Base-by-base conservation (phyloP, 768 basidiomycete genomes). In the Panellus pusillus region DNA sequence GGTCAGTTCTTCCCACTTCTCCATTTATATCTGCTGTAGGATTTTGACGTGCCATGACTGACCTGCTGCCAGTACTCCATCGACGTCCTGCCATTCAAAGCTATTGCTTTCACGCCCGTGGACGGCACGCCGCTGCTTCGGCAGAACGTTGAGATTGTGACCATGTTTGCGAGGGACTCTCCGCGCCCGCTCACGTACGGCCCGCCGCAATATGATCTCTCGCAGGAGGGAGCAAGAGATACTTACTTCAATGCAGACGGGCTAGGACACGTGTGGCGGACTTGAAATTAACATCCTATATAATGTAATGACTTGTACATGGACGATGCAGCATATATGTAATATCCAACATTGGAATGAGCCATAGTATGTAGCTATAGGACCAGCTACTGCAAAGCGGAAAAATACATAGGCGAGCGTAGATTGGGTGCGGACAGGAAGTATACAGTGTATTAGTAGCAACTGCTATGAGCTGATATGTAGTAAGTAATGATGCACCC, bases 81-180 rank as follows among this genome's bases (percentile, higher is more conserved):
- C 36, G 62, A 59, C 17, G 50, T 63, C n/a, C 44, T 61, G 7
- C 62, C 62, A 1, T 63, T 63, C 51, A 60, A 61, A 27, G 59
- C 59, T 15, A 48, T 50, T 18, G 62, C 55, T 6, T 63, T 63
- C 28, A 37, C 40, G 1, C 32, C 62, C 15, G 36, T 29, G 37
- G 41, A 53, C 38, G n/a, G 8, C 35, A 24, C 44, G 2, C 55
- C 58, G 29, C 39, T 61, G 24, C 53, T 63, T 6, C 27, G 18
- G 36, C 59, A 57, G 47, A 9, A 27, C 14, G 60, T 63, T 17
- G 60, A 60, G 44, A 45, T 63, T 13, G 60, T 56, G 18, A 61
- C 62, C 9, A 61, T 61, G 59, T 54, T 50, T 20, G 40, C 59
- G 39, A 54, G 52, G 12, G 44, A 49, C 11, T 49, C 42, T 18